Base-by-base conservation (phyloP, 2,329 filamentous ascomycete species). In the Botrytis sinoallii region DNA sequence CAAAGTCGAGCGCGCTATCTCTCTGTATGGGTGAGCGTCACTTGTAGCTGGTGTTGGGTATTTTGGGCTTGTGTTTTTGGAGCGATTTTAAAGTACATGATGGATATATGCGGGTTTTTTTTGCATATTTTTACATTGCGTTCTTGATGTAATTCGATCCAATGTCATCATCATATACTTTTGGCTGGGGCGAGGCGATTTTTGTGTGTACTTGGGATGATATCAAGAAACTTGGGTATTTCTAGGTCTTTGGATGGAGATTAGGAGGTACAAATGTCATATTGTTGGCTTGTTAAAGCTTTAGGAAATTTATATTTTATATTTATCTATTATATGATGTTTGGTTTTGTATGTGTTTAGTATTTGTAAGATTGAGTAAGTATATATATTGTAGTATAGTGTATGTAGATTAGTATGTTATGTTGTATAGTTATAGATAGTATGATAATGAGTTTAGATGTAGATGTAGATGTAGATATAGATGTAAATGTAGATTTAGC, bases 21-120 rank as follows among this genome's bases (percentile, higher is more conserved):
- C 75, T 71, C 76, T 79, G 77, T 79, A 79, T 79, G 77, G 76
- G 76, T 75, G 74, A 76, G 74, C 74, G 75, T 73, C 72, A 73
- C 57, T 40, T 35, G 55, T 67, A 63, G 22, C 61, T 72, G 71
- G 71, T 73, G 71, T 73, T 73, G 71, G 65, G 69, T 73, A 64
- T 70, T 57, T 74, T 75, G 76, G 72, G 72, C 46, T 75, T 48
- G 74, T 71, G 74, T 73, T 76, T 77, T 76, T 75, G 73, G 78
- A 67, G 77, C 75, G 79, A 76, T 75, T 75, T 75, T 77, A 75
- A 55, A 77, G 46, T 38, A 67, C 65, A 67, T 67, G 46, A 67
- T 55, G 52, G 52, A 55, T 67, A 76, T 74, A 77, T 75, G 71
- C 71, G 75, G 75, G 77, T 73, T 78, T 52, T 74, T 79, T 74